These are phyloP conservation scores for Thalassiosira delicatula DNA, from an alignment of 352 stramenopile species.

Conservation along the genomic window DNA sequence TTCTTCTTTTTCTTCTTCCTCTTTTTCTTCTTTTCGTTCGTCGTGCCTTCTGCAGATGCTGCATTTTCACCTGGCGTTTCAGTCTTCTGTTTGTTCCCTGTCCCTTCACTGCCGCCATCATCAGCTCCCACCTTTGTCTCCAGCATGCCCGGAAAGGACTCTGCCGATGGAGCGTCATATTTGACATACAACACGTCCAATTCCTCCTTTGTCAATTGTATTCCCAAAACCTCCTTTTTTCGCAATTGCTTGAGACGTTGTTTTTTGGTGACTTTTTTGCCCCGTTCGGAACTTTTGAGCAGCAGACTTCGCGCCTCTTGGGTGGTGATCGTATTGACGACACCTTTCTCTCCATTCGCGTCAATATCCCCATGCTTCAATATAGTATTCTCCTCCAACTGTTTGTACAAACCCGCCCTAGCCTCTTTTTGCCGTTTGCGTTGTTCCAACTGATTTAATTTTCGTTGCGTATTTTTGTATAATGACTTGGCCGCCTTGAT, in stretches of 20 bases:
- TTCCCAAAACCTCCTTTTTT: slow-evolving; percentile 74
- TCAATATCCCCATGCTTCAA: no score
- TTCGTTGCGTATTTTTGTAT: slow-evolving; percentile 78
- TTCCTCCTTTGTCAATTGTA: slow-evolving; percentile 77
- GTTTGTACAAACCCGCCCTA: slow-evolving; percentile 71
- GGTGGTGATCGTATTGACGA: no score
- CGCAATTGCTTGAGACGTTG: slow-evolving; percentile 73
- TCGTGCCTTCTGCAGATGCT: no score
- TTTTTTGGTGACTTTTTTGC: slow-evolving; percentile 78
- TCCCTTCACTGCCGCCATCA: not conserved
- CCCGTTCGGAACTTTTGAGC: slow-evolving; percentile 70
- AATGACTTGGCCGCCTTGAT: slow-evolving; percentile 73
- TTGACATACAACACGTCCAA: slow-evolving; percentile 74
- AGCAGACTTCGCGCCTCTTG: slow-evolving; percentile 54
- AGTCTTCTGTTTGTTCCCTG: slow-evolving; percentile 19
- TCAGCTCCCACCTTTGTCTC: not conserved
- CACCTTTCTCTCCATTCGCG: no score
- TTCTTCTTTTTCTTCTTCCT: slow-evolving; percentile 41
- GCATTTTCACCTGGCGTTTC: no score
- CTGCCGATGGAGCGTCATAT: slow-evolving; percentile 33
- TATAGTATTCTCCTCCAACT: slow-evolving; percentile 72
- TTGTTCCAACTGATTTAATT: slow-evolving; percentile 76
- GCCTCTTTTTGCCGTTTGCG: slow-evolving; percentile 73
- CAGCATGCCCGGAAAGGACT: slow-evolving; percentile 11
- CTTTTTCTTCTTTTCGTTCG: slow-evolving; percentile 32